These are phyloP conservation scores for Paraglomus occultum DNA, from an alignment of 192 early-diverging fungal species.

Conservation along the genomic window DNA sequence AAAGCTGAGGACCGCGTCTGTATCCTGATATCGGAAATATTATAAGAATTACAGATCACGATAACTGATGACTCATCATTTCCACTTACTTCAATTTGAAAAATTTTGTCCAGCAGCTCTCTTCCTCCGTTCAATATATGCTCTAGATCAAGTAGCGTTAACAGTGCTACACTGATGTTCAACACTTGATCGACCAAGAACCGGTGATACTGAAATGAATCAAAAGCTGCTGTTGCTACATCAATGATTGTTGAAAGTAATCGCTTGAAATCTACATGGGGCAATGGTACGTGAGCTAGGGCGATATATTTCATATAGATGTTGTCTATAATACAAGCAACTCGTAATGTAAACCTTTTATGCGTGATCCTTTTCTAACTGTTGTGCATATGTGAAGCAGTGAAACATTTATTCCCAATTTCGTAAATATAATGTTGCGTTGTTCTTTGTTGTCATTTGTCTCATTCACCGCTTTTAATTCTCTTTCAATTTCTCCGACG, in stretches of 20 bases:
- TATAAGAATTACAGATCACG: neutral
- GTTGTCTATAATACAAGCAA: neutral
- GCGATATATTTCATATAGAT: no score
- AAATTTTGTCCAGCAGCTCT: conserved; percentile 45
- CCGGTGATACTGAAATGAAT: conserved; percentile 10
- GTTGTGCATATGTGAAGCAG: conserved; percentile 47
- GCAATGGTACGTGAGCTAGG: neutral
- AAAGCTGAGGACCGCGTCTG: conserved; percentile 62
- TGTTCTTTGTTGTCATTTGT: neutral
- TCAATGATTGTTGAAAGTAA: conserved; percentile 41
- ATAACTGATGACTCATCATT: neutral
- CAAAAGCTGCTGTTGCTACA: conserved; percentile 39
- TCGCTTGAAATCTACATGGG: conserved; percentile 43
- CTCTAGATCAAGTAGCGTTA: conserved; percentile 35
- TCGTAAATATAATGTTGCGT: conserved; percentile 32
- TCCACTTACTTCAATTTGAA: conserved; percentile 41
- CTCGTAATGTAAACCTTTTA: conserved; percentile 38
- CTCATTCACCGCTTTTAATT: conserved; percentile 27
- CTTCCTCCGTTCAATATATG: conserved; percentile 50
- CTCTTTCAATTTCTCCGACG: conserved; percentile 37
- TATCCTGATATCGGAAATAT: conserved; percentile 40
- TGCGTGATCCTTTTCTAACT: conserved; percentile 52
- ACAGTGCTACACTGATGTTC: conserved; percentile 29
- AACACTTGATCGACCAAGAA: conserved; percentile 35
- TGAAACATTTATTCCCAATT: conserved; percentile 42